Percentiles rank a stretch among this genome's conserved stretches.
These are phyloP conservation scores for Ophiobolus disseminans DNA, from an alignment of 2,329 filamentous ascomycete species.

Conservation along the genomic window DNA sequence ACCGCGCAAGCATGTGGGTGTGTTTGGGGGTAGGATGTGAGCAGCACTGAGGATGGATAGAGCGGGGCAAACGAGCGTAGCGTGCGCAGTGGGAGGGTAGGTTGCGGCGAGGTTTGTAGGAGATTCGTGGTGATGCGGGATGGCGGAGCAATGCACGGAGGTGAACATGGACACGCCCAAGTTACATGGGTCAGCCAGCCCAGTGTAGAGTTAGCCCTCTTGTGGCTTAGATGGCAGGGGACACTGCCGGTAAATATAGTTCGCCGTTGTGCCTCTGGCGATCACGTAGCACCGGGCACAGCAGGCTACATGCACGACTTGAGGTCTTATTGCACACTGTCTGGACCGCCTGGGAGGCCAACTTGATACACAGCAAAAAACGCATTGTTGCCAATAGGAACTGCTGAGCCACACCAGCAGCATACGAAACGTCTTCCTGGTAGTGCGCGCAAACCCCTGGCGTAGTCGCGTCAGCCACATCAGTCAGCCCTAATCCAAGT, in stretches of 20 bases:
- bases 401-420: constrained; percentile 2
- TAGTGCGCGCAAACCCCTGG: constrained; percentile 5
- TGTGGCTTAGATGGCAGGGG: constrained; percentile 12
- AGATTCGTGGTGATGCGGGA: constrained; percentile 13
- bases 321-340: neutral
- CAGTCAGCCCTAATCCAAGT: neutral
- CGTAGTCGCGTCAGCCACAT: constrained; percentile 8
- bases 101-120: constrained; percentile 1
- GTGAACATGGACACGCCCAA: constrained; percentile 6
- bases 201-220: constrained; percentile 8
- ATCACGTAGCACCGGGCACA: neutral
- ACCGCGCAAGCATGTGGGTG: constrained; percentile 29
- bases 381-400: neutral
- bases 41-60: too few relatives aligned
- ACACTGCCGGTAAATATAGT: constrained; percentile 19
- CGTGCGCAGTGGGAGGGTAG: constrained; percentile 9
- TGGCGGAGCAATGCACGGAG: constrained; percentile 5
- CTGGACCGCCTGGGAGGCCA: too few relatives aligned
- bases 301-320: neutral
- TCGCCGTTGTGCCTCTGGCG: constrained; percentile 5
- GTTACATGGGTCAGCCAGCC: constrained; percentile 7
- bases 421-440: neutral
- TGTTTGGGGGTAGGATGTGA: constrained; percentile 7
- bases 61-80: too few relatives aligned
- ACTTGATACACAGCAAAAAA: too few relatives aligned